Conservation (phyloP, 1,284 basidiomycete genomes). For the Ganoderma resinaceum region DNA sequence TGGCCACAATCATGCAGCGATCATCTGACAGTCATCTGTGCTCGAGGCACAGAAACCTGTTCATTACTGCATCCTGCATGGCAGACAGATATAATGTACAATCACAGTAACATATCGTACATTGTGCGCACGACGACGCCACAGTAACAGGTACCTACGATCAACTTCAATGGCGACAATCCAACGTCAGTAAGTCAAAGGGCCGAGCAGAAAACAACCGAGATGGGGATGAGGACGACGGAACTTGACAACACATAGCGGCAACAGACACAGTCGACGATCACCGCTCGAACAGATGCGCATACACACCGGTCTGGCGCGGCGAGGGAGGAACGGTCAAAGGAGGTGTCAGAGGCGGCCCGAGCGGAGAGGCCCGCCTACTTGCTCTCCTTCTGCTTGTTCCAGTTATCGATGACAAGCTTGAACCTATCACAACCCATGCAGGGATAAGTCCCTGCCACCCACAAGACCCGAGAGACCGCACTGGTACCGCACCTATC, state of each 20-base stretch:
- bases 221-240: not conserved
- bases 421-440: conserved; percentile 67
- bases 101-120: conserved; percentile 24
- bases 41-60: conserved; percentile 2
- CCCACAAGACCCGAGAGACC: conserved; percentile 3
- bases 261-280: conserved; percentile 8
- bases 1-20: conserved; percentile 2
- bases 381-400: conserved; percentile 72
- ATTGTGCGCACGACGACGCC: conserved; percentile 4
- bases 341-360: not conserved
- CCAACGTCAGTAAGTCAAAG: conserved; percentile 22
- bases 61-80: conserved; percentile 24
- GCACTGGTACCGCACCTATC: conserved; percentile 60
- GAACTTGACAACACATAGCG: conserved; percentile 3
- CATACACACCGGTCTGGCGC: conserved; percentile 1
- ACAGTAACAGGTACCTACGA: conserved; percentile 5
- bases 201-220: not conserved
- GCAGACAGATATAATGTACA: conserved; percentile 28
- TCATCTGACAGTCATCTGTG: not conserved
- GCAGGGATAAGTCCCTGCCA: conserved; percentile 14
- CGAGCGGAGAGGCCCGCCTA: conserved; percentile 39
- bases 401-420: conserved; percentile 78
- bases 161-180: conserved; percentile 9
- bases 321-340: not conserved
- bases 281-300: conserved; percentile 7